phyloP scores from a whole-genome alignment of 73 alveolate genomes.

The Loxodes magnus region DNA sequence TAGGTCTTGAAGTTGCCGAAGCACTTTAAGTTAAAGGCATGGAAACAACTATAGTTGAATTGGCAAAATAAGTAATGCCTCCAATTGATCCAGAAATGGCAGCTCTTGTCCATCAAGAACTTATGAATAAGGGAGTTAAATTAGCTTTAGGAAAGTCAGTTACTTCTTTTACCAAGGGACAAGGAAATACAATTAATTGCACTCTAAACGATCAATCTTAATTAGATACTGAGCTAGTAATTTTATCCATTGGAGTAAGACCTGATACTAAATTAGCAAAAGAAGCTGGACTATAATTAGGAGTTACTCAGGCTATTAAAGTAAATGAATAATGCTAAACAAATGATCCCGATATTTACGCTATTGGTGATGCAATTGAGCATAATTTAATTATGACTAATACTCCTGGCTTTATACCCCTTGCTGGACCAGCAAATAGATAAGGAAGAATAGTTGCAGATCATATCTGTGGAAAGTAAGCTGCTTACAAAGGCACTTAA shows the following conservation, averaged over 20 bases:
- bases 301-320: no score
- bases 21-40: conserved; percentile 1
- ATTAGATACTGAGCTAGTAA: background rate
- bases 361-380: no score
- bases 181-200: no score
- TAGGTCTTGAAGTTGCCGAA: conserved; percentile 12
- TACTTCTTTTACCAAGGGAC: background rate
- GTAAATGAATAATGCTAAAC: no score
- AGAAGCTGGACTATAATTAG: no score
- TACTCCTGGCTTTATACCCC: conserved; percentile 11
- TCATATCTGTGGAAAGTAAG: background rate
- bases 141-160: conserved; percentile 1
- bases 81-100: no score
- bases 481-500: conserved; percentile 2
- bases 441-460: conserved; percentile 15
- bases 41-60: background rate
- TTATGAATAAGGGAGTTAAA: background rate
- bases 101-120: conserved; percentile 9
- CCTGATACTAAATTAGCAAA: conserved; percentile 9
- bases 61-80: conserved; percentile 5
- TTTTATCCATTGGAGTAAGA: conserved; percentile 11
- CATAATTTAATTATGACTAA: no score
- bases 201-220: no score
- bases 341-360: no score
- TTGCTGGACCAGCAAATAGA: conserved; percentile 17